A percentile compares a stretch with the other conserved stretches of the same genome.
Conservation (phyloP, 768 basidiomycete species). For the Termitomyces sp. region DNA sequence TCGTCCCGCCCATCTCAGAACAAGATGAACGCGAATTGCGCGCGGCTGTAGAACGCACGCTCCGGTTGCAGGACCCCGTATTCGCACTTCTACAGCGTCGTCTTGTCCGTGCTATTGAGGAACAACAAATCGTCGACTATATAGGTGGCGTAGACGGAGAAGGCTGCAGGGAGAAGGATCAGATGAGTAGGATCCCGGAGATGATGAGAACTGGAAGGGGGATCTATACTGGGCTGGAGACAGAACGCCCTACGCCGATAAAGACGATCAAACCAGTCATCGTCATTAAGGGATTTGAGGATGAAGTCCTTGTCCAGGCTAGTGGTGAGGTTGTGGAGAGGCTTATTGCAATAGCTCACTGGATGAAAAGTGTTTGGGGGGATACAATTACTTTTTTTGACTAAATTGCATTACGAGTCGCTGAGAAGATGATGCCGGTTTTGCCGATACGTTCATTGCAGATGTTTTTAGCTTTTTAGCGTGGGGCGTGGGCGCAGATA, state of each 20-base stretch:
- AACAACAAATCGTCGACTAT: slow-evolving; percentile 6
- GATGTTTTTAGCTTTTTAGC: too few relatives aligned
- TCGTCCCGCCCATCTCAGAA: slow-evolving; percentile 16
- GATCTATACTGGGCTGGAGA: not conserved
- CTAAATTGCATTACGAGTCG: not conserved
- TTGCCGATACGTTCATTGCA: too few relatives aligned
- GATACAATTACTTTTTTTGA: slow-evolving; percentile 20
- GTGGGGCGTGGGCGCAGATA: too few relatives aligned
- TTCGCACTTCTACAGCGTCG: slow-evolving; percentile 59
- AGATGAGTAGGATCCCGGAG: slow-evolving; percentile 18
- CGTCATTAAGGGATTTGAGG: slow-evolving; percentile 63
- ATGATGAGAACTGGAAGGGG: slow-evolving; percentile 31
- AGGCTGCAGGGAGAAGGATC: not conserved
- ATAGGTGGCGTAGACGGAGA: not conserved
- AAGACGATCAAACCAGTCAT: not conserved
- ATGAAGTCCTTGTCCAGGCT: slow-evolving; percentile 44
- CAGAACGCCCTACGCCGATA: not conserved
- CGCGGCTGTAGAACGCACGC: slow-evolving; percentile 55
- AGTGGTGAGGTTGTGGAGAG: slow-evolving; percentile 35
- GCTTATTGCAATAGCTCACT: slow-evolving; percentile 38
- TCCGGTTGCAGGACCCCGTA: slow-evolving; percentile 59
- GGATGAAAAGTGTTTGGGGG: slow-evolving; percentile 54
- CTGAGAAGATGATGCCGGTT: too few relatives aligned
- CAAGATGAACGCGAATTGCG: slow-evolving; percentile 51
- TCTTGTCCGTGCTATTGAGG: slow-evolving; percentile 37